These are phyloP conservation scores for Cadophora sp. DNA, from an alignment of 2,329 filamentous ascomycete genomes.

Conservation along the genomic window DNA sequence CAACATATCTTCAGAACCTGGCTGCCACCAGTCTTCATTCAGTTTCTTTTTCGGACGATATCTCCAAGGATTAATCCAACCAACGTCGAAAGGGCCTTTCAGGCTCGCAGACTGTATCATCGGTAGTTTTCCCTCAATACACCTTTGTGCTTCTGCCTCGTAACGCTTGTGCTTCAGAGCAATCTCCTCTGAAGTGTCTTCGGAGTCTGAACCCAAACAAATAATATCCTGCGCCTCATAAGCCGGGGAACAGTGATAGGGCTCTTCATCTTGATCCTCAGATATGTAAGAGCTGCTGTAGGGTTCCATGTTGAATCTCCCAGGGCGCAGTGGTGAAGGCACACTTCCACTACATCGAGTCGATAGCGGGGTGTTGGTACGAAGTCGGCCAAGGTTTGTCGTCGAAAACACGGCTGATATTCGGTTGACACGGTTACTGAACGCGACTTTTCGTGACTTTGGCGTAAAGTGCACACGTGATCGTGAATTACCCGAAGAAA, in stretches of 20 bases:
- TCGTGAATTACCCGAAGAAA: not conserved
- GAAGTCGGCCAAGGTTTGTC: not conserved
- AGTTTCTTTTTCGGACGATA: slow-evolving; percentile 38
- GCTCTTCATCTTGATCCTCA: slow-evolving; percentile 41
- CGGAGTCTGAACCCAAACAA: slow-evolving; percentile 63
- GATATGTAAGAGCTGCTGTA: slow-evolving; percentile 10
- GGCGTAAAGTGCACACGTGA: slow-evolving; percentile 18
- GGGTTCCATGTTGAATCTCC: slow-evolving; percentile 13
- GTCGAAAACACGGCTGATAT: not conserved
- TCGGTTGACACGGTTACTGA: slow-evolving; percentile 11
- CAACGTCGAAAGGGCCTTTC: slow-evolving; percentile 64
- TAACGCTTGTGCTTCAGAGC: slow-evolving; percentile 60
- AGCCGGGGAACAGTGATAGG: slow-evolving; percentile 56
- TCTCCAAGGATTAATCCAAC: slow-evolving; percentile 62
- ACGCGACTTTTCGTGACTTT: slow-evolving; percentile 17
- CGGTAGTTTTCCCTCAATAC: slow-evolving; percentile 61
- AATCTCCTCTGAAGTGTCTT: slow-evolving; percentile 55
- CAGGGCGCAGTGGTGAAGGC: not conserved
- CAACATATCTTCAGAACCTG: slow-evolving; percentile 35
- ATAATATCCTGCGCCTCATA: slow-evolving; percentile 55
- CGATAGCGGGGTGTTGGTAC: slow-evolving; percentile 8
- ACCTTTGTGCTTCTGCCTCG: slow-evolving; percentile 64
- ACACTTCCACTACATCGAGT: slow-evolving; percentile 7
- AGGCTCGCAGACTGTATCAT: slow-evolving; percentile 66
- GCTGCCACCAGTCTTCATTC: slow-evolving; percentile 36